These are phyloP conservation scores for Magnusiomyces suaveolens DNA, from an alignment of 1,139 yeast genomes.

Conservation along the genomic window DNA sequence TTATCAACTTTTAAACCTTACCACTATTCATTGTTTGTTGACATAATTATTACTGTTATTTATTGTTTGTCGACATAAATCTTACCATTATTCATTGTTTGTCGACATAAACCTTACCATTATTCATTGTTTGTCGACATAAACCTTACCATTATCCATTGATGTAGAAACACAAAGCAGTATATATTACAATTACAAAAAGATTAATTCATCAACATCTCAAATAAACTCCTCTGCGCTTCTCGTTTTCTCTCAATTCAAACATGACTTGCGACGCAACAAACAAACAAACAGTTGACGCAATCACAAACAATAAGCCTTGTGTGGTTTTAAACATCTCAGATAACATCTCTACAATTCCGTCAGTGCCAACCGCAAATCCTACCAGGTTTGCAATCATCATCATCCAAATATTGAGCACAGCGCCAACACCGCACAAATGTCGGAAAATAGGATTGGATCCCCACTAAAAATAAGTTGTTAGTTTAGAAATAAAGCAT, in stretches of 20 bases:
- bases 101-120: no score
- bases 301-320: slow-evolving; percentile 58
- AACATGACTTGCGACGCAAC: slow-evolving; percentile 91
- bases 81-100: no score
- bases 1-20: no score
- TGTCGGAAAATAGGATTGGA: slow-evolving; percentile 65
- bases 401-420: slow-evolving; percentile 92
- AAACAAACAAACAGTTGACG: slow-evolving; percentile 58
- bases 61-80: no score
- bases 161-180: no score
- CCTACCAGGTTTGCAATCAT: slow-evolving; percentile 94
- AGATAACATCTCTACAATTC: slow-evolving; percentile 52
- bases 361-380: slow-evolving; percentile 85
- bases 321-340: slow-evolving; percentile 63
- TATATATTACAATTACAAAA: no score
- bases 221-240: slow-evolving; percentile 69
- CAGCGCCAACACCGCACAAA: slow-evolving; percentile 79
- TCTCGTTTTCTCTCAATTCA: slow-evolving; percentile 80
- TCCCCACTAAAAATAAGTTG: slow-evolving; percentile 26
- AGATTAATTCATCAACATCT: slow-evolving; percentile 47
- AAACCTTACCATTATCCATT: no score
- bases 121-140: no score
- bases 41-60: no score
- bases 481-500: slow-evolving; percentile 22
- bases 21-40: no score